Base-by-base conservation (phyloP, 306 rosid genomes). In the Rosa rugosa region DNA sequence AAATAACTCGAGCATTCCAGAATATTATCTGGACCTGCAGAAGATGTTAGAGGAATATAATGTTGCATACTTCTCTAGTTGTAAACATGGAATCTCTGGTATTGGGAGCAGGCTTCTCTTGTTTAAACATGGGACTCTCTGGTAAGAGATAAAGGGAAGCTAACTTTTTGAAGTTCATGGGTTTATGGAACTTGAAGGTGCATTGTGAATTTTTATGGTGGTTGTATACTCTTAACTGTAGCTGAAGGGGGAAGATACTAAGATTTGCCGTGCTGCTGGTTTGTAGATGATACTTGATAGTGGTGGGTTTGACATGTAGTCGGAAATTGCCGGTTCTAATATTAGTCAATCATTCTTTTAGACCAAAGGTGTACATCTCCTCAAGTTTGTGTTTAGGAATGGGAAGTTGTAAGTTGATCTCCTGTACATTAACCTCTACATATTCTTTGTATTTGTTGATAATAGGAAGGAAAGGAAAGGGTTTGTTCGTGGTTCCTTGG, bases 401-500 rank as follows among this genome's bases (percentile, higher is more conserved):
- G 18, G 40, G 22, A 10, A 74, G 69, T 51, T 56, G 53, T 71
- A n/a, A 53, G 59, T 42, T 51, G 14, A 63, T 66, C 40, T 72
- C 76, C 57, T 82, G 82, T 78, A 78, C 81, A 82, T 82, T 72
- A 57, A 42, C 73, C 45, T 23, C 50, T 57, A 73, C 64, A 60
- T 75, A 79, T 78, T 83, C 86, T 78, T 83, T 83, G 80, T 69
- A 74, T 73, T 78, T 78, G 72, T 45, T 78, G 75, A 73, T 72
- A 72, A 56, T 66, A 66, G 63, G 79, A 62, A 66, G 50, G n/a
- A 72, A 67, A 56, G 47, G 20, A 31, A 60, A 53, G 57, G 59
- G 68, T 16, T 63, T 25, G 65, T n/a, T 46, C 11, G 9, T 2
- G n/a, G 20, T 27, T 67, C 65, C 14, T 68, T 10, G 14, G 5